Evolutionary conservation across 202 grass and related monocot genomes (phyloP).

Genomic region (Saccharum hybrid): DNA sequence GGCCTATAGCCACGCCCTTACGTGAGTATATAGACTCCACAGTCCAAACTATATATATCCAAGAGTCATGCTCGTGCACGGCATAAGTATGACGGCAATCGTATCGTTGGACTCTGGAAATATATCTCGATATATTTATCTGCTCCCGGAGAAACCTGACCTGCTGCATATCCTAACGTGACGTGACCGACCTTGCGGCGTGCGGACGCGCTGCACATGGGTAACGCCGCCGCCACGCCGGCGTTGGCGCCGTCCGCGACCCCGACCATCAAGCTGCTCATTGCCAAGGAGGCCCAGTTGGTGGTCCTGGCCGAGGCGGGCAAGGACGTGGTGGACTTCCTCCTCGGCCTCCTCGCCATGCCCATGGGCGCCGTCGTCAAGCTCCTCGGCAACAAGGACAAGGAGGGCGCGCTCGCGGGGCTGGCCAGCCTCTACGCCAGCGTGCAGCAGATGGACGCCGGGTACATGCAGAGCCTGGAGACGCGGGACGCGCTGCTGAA

Average conservation of each 20-base stretch:
- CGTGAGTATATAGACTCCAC: too few relatives aligned
- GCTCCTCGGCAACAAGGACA: constrained; percentile 4
- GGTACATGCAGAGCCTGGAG: background rate
- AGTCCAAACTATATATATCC: too few relatives aligned
- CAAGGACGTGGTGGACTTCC: constrained; percentile 58
- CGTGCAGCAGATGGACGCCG: background rate
- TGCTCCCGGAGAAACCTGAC: too few relatives aligned
- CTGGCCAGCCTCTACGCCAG: constrained; percentile 10
- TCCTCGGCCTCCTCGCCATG: constrained; percentile 48
- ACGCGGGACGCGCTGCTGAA: constrained; percentile 8
- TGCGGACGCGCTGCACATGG: background rate
- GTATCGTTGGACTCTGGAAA: too few relatives aligned
- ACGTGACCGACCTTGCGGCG: background rate
- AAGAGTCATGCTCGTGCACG: too few relatives aligned
- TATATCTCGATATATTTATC: too few relatives aligned
- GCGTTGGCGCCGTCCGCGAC: too few relatives aligned
- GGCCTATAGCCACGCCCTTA: too few relatives aligned
- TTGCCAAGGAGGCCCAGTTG: constrained; percentile 2
- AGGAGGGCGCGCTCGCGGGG: background rate
- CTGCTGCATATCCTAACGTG: background rate
- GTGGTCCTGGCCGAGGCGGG: constrained; percentile 12
- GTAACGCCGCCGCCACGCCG: constrained; percentile 10
- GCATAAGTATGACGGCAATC: too few relatives aligned
- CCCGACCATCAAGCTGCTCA: constrained; percentile 24
- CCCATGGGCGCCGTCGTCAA: constrained; percentile 19